Evolutionary conservation across 2,329 filamentous ascomycete species (phyloP), one percentile per base, ranked within the genome.

Genomic region (Phaeosphaeria sp.): DNA sequence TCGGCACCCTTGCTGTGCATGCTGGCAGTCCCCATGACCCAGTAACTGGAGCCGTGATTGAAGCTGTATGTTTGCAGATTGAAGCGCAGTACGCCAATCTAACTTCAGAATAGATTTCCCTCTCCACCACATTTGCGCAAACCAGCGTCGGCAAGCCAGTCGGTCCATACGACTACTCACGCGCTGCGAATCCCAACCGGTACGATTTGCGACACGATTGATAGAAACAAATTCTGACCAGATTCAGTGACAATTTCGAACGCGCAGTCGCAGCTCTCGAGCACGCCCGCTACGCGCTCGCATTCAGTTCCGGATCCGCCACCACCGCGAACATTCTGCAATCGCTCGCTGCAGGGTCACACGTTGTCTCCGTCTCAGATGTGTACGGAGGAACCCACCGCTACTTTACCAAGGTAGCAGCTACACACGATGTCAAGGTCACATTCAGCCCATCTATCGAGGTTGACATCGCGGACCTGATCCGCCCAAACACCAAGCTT

Each of bases 361-460:
- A 99, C 81, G 92, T 99, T 72, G 89, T 99, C 70, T 97, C 93
- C 60, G 92, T 99, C 48, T 96, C 93, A 46, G 95, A 99, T 78
- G 93, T 99, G 70, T 99, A 99, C 78, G 95, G 95, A 68, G 95
- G 95, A 69, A 99, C 95, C 43, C 95, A 99, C 82, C 87, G 95
- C 73, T 99, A 99, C 84, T 99, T 99, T 84, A 99, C 95, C 65
- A 93, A 97, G 81, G 95, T 98, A 50, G 95, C 95, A 56, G 89
- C 92, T 72, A 93, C 95, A 24, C 95, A 99, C 78, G 92, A 94
- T 71, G 92, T 99, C 53, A 88, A 91, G 69, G 95, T 98, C 61
- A 96, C 94, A 49, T 99, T 99, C 79, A 94, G 93, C 5, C 92
- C 93, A 9, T 89, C 89, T 79, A 96, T 99, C 73, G 94, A 97